Base-by-base conservation (phyloP, 805 yeast species). In the Cyberlindnera amylophila region DNA sequence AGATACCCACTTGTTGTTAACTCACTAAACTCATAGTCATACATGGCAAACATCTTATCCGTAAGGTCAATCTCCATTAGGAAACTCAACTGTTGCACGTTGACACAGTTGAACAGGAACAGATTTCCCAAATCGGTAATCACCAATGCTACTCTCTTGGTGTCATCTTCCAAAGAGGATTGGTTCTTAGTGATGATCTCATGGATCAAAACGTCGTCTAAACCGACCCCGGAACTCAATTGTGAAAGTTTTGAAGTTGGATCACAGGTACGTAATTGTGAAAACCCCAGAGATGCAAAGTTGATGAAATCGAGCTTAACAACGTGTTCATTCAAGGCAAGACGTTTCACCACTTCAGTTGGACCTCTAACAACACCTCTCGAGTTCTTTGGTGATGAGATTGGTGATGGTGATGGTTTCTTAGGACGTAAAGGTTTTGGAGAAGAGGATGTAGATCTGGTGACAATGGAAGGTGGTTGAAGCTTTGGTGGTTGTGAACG, bases 1-100 rank as follows among this genome's bases (percentile, higher is more conserved):
- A 83, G 64, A 52, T 76, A 82, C 0, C 91, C 93, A 42, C 68
- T 72, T 18, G 69, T 68, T 6, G 69, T 68, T 15, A 62, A 65
- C 44, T 79, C 85, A 48, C 79, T 81, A 61, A 85, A 84, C 58
- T 84, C 91, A 61, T 81, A 83, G 61, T 84, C 91, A 58, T 84
- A 85, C 81, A 85, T 79, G 55, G 86, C 85, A 41, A 84, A 77
- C 50, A 76, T 67, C 34, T 67, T 63, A 51, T 74, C 77, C 0
- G 76, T 72, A 24, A 72, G 52, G 39, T 65, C 71, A 29, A 75
- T 69, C 21, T 71, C 71, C 28, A 63, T 54, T 13, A 24, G 24
- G 16, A 36, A 31, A 7, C 45, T 45, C 16, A 50, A 34, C 15
- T 32, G 44, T 16, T 44, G 37, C 10, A 41, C 17, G 4, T 60